phyloP scores from a whole-genome alignment of 1,139 yeast genomes.

The Yamadazyma songkhlaensis region DNA sequence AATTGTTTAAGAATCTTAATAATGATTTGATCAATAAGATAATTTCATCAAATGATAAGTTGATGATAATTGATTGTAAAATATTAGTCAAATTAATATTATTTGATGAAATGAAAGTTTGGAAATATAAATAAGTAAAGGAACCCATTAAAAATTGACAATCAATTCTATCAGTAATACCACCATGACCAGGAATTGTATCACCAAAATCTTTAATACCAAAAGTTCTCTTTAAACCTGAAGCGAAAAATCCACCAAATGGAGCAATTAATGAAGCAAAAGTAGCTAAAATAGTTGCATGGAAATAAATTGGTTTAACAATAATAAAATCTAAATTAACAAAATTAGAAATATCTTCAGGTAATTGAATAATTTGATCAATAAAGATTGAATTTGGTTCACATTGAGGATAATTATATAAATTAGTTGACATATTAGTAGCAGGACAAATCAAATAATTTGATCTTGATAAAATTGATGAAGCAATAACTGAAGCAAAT shows the following conservation, averaged over 20 bases:
- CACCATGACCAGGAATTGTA: slow-evolving; percentile 82
- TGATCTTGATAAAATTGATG: slow-evolving; percentile 61
- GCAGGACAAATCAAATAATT: slow-evolving; percentile 90
- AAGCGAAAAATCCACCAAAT: slow-evolving; percentile 97
- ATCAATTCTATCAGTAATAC: slow-evolving; percentile 95
- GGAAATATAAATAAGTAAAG: slow-evolving; percentile 86
- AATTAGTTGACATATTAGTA: slow-evolving; percentile 55
- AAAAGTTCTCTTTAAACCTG: slow-evolving; percentile 96
- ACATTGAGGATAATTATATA: slow-evolving; percentile 53
- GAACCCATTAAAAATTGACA: slow-evolving; percentile 99
- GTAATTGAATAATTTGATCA: slow-evolving; percentile 74
- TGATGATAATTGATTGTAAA: slow-evolving; percentile 72
- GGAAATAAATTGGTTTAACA: slow-evolving; percentile 86
- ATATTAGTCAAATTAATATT: slow-evolving; percentile 71
- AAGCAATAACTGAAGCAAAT: slow-evolving; percentile 63
- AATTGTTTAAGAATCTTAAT: slow-evolving; percentile 58
- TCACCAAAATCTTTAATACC: slow-evolving; percentile 56
- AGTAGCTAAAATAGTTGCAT: slow-evolving; percentile 79
- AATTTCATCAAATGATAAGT: slow-evolving; percentile 66
- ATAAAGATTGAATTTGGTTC: slow-evolving; percentile 85
- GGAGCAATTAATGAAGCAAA: slow-evolving; percentile 98
- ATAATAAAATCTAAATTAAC: slow-evolving; percentile 36
- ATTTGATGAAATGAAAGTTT: slow-evolving; percentile 78
- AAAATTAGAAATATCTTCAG: slow-evolving; percentile 57
- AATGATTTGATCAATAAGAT: slow-evolving; percentile 60